Evolutionary conservation across 805 yeast species (phyloP), one percentile per base, ranked within the genome.

Genomic region (Yarrowia sp.): DNA sequence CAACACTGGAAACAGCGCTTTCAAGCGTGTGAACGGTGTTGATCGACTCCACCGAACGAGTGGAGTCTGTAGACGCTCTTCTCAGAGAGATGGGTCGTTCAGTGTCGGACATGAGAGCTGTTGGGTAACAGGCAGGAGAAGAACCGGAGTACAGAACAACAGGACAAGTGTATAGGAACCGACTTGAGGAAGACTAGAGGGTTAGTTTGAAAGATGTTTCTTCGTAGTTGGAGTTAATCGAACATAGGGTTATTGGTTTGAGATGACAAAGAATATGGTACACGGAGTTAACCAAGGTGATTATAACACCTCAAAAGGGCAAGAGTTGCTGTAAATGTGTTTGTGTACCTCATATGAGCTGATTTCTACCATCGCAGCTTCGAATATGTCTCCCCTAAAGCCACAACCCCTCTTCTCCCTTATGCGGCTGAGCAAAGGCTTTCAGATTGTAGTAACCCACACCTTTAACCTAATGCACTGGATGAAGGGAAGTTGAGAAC

Each of bases 21-120:
- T 58, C 64, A 5, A 58, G 64, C 5, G 64, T 58, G 8, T 58
- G 46, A 0, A 58, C 64, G 10, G 58, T 52, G 58, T 52, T 52
- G 58, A 52, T 9, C 9, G 33, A 10, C n/a, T 52, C 43, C n/a
- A 20, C 58, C 9, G 58, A 52, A 19, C 38, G 58, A 3, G 58
- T 52, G 58, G 56, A 52, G 33, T 43, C 30, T 24, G 30, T 14
- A 4, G 58, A 38, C 15, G 58, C 38, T 7, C 43, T 43, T 19
- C 58, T 36, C 20, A 52, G 43, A 14, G 58, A 52, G 43, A 38
- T 15, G 33, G 58, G 58, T 4, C 19, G 17, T 15, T 52, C 58
- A 19, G 42, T 38, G 13, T 52, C 58, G 6, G 58, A 52, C 58
- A 52, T 52, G 30, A 7, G 3, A 24, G 30, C 30, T 24, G 30